A percentile compares a stretch with the other conserved stretches of the same genome.
These are phyloP conservation scores for Globisporangium mamillatum DNA, from an alignment of 352 stramenopile genomes.

Conservation along the genomic window DNA sequence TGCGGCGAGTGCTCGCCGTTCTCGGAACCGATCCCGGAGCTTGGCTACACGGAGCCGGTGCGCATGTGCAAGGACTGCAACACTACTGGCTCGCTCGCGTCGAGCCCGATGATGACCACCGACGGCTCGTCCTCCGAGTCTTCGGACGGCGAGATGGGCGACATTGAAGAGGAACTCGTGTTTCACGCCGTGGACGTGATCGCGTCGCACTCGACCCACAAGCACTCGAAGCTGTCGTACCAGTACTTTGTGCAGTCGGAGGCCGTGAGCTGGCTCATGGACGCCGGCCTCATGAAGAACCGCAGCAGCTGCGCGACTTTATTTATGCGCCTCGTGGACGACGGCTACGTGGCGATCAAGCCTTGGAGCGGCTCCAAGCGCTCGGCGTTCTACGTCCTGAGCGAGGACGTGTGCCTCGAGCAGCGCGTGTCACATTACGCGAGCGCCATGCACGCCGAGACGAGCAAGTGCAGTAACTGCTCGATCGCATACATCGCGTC, in stretches of 20 bases:
- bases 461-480: constrained; percentile 82
- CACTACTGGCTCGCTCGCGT: constrained; percentile 10
- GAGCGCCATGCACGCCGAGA: constrained; percentile 70
- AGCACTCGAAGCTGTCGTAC: constrained; percentile 75
- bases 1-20: constrained; percentile 72
- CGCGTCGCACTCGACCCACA: constrained; percentile 57
- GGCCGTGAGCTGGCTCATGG: constrained; percentile 79
- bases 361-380: constrained; percentile 42
- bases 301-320: constrained; percentile 48
- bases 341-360: constrained; percentile 72
- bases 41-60: constrained; percentile 68
- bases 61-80: constrained; percentile 76
- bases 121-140: constrained; percentile 39
- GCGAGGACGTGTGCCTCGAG: constrained; percentile 54
- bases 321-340: constrained; percentile 66
- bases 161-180: constrained; percentile 60
- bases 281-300: constrained; percentile 59
- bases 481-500: constrained; percentile 65
- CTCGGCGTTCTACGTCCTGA: constrained; percentile 71
- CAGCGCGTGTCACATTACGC: constrained; percentile 62
- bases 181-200: constrained; percentile 64
- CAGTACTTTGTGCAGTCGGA: constrained; percentile 86
- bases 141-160: constrained; percentile 51
- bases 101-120: constrained; percentile 24
- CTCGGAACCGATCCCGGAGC: constrained; percentile 46